Percentiles rank a stretch among this genome's conserved stretches.
phyloP scores from a whole-genome alignment of 1,284 basidiomycete species.

The Pascua guehoae region DNA sequence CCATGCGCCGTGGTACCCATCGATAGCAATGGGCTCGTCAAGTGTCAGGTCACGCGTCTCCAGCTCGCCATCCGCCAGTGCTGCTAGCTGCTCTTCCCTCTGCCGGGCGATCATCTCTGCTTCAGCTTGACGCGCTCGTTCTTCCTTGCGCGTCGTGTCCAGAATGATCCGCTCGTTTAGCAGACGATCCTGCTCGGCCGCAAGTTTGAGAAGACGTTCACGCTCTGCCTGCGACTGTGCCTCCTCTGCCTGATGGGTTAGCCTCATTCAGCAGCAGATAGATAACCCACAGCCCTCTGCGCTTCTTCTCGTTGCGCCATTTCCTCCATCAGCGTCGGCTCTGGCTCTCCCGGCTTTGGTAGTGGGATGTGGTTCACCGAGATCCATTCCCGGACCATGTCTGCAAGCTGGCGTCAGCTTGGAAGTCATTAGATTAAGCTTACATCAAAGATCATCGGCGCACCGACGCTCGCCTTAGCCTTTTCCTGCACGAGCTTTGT shows the following conservation, averaged over 20 bases:
- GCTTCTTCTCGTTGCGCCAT: constrained; percentile 46
- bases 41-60: constrained; percentile 36
- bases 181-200: constrained; percentile 32
- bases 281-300: constrained; percentile 37
- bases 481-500: constrained; percentile 37
- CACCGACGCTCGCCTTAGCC: constrained; percentile 35
- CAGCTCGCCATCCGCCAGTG: constrained; percentile 38
- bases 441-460: constrained; percentile 47
- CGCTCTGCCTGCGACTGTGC: constrained; percentile 27
- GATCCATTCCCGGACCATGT: constrained; percentile 40
- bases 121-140: constrained; percentile 24
- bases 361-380: constrained; percentile 41
- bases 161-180: constrained; percentile 41
- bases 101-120: constrained; percentile 16
- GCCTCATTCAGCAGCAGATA: not conserved
- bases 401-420: constrained; percentile 33
- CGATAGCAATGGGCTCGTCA: constrained; percentile 30
- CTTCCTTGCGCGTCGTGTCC: constrained; percentile 36
- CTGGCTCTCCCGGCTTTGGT: constrained; percentile 32
- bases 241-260: constrained; percentile 24
- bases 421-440: constrained; percentile 4
- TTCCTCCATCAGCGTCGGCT: constrained; percentile 47
- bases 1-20: constrained; percentile 36
- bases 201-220: constrained; percentile 26
- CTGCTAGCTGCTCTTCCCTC: constrained; percentile 28